Evolutionary conservation across 345 rosid species (phyloP).

Genomic region (Clarkia xantiana): DNA sequence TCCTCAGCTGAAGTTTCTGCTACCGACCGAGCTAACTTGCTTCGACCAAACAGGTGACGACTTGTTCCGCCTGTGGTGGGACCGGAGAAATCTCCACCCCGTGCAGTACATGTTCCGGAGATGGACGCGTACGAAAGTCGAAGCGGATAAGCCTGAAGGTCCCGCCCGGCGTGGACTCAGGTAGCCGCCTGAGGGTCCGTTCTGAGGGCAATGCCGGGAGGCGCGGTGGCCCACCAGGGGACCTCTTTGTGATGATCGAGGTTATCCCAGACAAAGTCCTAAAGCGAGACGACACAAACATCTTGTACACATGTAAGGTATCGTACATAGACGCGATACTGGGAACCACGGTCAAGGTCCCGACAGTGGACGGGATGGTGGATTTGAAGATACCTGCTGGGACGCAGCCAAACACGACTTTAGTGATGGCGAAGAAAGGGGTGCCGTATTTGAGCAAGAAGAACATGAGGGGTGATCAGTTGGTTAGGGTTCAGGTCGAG

Average conservation of each 20-base stretch:
- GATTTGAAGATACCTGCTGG: constrained; percentile 93
- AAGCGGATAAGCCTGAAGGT: constrained; percentile 88
- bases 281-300: constrained; percentile 75
- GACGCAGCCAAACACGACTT: constrained; percentile 83
- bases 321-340: constrained; percentile 82
- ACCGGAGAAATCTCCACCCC: constrained; percentile 68
- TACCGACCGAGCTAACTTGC: no score
- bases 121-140: constrained; percentile 75
- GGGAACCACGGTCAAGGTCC: constrained; percentile 78
- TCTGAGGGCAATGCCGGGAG: constrained; percentile 93
- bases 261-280: constrained; percentile 77
- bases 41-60: constrained; percentile 31
- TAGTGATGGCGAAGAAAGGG: constrained; percentile 91
- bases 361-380: constrained; percentile 85
- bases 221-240: constrained; percentile 87
- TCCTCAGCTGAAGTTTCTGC: no score
- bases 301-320: constrained; percentile 76
- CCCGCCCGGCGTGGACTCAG: constrained; percentile 91
- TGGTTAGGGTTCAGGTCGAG: constrained; percentile 95
- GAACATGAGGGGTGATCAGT: constrained; percentile 86
- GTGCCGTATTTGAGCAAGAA: constrained; percentile 79
- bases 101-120: constrained; percentile 75
- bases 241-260: constrained; percentile 73
- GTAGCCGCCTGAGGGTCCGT: constrained; percentile 86
- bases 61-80: constrained; percentile 72